Percentiles rank a stretch among this genome's conserved stretches.
Conservation (phyloP, 257 asterid genomes). For the Fraxinus anomala region DNA sequence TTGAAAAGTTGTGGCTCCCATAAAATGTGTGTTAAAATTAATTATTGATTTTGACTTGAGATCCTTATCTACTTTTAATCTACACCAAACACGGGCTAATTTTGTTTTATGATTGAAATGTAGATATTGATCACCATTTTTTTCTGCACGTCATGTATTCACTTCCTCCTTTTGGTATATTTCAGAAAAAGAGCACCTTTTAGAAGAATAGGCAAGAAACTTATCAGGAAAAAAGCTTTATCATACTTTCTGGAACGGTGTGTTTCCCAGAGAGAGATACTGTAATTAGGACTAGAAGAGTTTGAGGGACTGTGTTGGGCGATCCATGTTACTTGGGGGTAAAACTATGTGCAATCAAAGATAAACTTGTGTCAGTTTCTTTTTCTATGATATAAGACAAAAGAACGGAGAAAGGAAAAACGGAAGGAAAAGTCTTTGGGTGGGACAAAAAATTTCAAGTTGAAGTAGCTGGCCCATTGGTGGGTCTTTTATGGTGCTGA, state of each 20-base stretch:
- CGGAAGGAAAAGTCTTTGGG: background rate
- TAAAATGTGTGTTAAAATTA: too few species aligned
- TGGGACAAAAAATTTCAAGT: background rate
- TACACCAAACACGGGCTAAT: too few species aligned
- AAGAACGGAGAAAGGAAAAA: background rate
- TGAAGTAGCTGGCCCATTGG: background rate
- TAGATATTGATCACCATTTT: background rate
- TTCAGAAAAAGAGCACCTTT: background rate
- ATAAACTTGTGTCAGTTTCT: background rate
- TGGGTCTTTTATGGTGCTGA: background rate
- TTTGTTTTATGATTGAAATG: background rate
- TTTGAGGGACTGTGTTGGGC: background rate
- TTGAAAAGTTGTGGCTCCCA: too few species aligned
- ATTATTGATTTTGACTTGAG: too few species aligned
- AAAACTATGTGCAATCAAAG: background rate
- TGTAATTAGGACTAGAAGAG: background rate
- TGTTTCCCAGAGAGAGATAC: background rate
- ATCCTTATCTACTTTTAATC: too few species aligned
- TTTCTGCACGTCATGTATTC: background rate
- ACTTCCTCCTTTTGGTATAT: background rate
- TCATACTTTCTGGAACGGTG: background rate
- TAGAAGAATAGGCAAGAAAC: background rate
- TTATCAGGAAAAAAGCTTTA: background rate
- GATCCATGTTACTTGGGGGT: conserved; percentile 12
- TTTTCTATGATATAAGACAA: background rate